Percentiles rank a stretch among this genome's conserved stretches.
phyloP scores from a whole-genome alignment of 345 rosid species.

The Acer campestre region DNA sequence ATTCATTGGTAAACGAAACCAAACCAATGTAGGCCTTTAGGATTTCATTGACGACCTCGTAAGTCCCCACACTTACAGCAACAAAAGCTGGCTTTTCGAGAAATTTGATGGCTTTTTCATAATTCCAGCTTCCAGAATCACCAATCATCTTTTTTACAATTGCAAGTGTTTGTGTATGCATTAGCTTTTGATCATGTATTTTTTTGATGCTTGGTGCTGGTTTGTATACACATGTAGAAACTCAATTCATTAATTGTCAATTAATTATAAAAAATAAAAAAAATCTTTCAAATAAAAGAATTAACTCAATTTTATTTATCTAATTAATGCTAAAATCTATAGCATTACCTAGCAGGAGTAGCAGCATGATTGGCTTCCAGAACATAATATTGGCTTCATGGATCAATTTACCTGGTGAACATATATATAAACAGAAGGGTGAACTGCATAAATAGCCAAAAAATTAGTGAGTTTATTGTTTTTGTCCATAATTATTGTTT shows the following conservation, averaged over 20 bases:
- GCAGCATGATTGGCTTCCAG: neutral
- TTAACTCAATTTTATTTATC: neutral
- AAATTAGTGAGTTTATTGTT: too few relatives aligned
- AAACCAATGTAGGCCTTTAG: neutral
- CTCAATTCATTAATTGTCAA: neutral
- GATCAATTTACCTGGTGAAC: neutral
- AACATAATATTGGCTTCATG: neutral
- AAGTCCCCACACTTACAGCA: neutral
- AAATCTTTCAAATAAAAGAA: neutral
- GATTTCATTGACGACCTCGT: neutral
- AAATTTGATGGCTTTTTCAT: neutral
- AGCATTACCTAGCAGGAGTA: neutral
- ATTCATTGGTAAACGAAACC: neutral
- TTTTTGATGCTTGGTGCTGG: neutral
- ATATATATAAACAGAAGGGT: neutral
- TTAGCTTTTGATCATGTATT: neutral
- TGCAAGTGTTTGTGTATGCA: slow-evolving; percentile 1
- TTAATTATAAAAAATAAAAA: neutral
- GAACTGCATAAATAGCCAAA: too few relatives aligned
- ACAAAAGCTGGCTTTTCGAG: neutral
- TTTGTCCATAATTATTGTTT: too few relatives aligned
- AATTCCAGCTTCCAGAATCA: neutral
- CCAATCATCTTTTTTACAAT: neutral
- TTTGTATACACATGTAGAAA: neutral
- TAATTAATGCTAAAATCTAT: too few relatives aligned